Percentiles rank a stretch among this genome's conserved stretches.
These are phyloP conservation scores for Neolentinus lepideus DNA, from an alignment of 1,284 basidiomycete species.

Conservation along the genomic window DNA sequence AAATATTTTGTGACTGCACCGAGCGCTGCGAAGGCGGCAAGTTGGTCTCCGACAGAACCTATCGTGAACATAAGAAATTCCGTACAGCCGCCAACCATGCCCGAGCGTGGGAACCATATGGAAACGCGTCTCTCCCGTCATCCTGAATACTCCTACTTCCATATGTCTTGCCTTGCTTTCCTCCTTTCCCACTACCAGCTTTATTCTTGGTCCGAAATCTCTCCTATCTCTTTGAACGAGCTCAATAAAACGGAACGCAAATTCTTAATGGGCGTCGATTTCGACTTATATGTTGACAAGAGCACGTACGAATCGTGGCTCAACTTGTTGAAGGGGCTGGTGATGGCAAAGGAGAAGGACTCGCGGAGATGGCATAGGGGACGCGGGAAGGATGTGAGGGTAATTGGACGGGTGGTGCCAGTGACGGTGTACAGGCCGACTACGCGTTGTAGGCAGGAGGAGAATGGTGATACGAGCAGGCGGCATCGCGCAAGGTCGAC, in stretches of 20 bases:
- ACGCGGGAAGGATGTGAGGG: not conserved
- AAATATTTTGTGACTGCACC: too few relatives aligned
- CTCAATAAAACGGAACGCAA: conserved; percentile 89
- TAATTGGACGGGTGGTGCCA: conserved; percentile 9
- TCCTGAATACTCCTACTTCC: too few relatives aligned
- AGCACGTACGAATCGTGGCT: conserved; percentile 78
- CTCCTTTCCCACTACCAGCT: too few relatives aligned
- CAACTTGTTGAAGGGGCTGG: conserved; percentile 68
- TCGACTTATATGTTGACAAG: conserved; percentile 71
- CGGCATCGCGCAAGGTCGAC: conserved; percentile 10
- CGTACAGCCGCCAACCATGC: too few relatives aligned
- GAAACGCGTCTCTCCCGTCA: too few relatives aligned
- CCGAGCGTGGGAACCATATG: too few relatives aligned
- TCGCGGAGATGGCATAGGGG: conserved; percentile 25
- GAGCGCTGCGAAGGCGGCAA: too few relatives aligned
- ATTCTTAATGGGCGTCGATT: conserved; percentile 75
- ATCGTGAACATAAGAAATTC: too few relatives aligned
- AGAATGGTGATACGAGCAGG: not conserved
- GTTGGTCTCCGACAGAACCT: too few relatives aligned
- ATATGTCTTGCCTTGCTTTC: too few relatives aligned
- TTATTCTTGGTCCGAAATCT: conserved; percentile 95
- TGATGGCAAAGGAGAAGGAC: conserved; percentile 68
- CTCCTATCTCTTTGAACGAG: conserved; percentile 74
- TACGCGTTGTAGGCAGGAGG: not conserved
- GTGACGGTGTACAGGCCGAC: conserved; percentile 13